phyloP scores from a whole-genome alignment of 2,329 filamentous ascomycete species.

The Diaporthe sp. region DNA sequence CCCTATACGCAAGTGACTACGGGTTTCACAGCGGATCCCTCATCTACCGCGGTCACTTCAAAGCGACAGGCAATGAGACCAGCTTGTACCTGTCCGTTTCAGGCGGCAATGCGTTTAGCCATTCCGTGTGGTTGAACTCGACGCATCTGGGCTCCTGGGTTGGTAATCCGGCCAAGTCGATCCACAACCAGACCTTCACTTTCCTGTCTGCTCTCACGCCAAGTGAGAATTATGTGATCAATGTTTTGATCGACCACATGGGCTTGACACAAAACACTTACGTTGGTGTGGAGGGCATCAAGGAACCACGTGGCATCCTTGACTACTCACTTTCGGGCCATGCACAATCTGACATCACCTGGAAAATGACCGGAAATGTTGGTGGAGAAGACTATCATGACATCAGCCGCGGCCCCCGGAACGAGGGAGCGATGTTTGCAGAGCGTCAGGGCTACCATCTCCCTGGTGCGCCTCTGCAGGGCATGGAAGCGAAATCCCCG shows the following conservation, averaged over 20 bases:
- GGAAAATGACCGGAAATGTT: constrained; percentile 72
- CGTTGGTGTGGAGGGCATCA: constrained; percentile 65
- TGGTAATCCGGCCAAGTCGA: constrained; percentile 59
- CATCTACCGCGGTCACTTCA: constrained; percentile 74
- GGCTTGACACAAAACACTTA: constrained; percentile 69
- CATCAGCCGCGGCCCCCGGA: constrained; percentile 63
- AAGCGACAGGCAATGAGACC: constrained; percentile 64
- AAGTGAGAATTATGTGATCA: constrained; percentile 67
- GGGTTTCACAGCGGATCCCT: constrained; percentile 74
- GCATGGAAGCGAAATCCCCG: constrained; percentile 48
- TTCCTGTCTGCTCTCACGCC: constrained; percentile 60
- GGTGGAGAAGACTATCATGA: constrained; percentile 68
- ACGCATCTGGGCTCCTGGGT: constrained; percentile 69
- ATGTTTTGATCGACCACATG: constrained; percentile 75
- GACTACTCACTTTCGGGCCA: constrained; percentile 62
- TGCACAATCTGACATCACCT: constrained; percentile 58
- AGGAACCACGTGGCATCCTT: constrained; percentile 66
- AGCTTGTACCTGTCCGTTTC: constrained; percentile 65
- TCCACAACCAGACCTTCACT: constrained; percentile 64
- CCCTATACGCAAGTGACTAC: constrained; percentile 75
- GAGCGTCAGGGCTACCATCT: constrained; percentile 68
- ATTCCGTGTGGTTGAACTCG: constrained; percentile 69
- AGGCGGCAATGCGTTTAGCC: constrained; percentile 73
- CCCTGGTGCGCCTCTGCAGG: constrained; percentile 55
- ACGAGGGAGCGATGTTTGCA: constrained; percentile 67